Conservation (phyloP, 352 stramenopile genomes). For the Stramenopiles sp. region DNA sequence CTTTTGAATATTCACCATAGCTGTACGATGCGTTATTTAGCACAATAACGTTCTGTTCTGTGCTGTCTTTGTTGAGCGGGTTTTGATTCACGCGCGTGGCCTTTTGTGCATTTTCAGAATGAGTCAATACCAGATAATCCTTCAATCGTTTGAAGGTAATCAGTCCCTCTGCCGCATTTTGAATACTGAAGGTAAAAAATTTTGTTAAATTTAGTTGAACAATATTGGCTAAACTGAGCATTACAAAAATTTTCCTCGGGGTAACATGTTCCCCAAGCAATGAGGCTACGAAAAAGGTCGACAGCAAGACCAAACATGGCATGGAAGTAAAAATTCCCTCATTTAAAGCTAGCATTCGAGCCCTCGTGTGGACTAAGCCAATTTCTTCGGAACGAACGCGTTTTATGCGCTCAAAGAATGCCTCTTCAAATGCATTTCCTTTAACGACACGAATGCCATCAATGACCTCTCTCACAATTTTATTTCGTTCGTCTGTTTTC, state of each 20-base stretch:
- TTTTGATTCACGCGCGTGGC: no score
- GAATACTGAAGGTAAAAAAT: background rate
- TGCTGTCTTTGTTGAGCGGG: no score
- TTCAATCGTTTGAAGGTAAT: background rate
- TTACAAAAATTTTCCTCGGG: background rate
- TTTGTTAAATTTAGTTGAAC: background rate
- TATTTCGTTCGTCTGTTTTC: background rate
- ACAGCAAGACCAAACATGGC: background rate
- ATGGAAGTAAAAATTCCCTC: background rate
- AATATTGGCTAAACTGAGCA: background rate
- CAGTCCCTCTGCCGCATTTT: background rate
- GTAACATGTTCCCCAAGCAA: background rate
- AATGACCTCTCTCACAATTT: conserved; percentile 36
- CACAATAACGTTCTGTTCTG: background rate
- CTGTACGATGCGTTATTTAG: background rate
- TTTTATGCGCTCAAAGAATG: conserved; percentile 47
- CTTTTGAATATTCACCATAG: background rate
- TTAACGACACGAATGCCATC: conserved; percentile 75
- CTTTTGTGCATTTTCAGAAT: no score
- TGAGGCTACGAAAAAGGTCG: background rate
- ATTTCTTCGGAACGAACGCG: conserved; percentile 24
- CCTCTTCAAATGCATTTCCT: conserved; percentile 71
- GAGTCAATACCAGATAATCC: background rate
- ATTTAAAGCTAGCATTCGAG: background rate
- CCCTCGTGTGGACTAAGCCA: background rate